These are phyloP conservation scores for Populus nigra DNA, from an alignment of 345 rosid genomes.

Conservation along the genomic window DNA sequence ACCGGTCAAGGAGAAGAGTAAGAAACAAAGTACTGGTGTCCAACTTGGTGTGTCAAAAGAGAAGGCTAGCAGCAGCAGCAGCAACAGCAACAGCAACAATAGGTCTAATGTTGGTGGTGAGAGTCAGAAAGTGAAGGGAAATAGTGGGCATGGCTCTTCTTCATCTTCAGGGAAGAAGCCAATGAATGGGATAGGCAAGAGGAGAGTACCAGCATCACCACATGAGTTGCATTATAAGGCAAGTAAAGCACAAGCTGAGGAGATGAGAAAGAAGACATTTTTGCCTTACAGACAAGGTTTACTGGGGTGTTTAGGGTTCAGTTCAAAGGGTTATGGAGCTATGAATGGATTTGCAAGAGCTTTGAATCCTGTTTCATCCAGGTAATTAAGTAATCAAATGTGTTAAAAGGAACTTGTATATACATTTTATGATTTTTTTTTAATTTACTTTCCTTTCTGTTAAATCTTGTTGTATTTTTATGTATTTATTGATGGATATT, in stretches of 20 bases:
- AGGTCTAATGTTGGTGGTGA: constrained; percentile 14
- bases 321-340: constrained; percentile 92
- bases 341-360: constrained; percentile 86
- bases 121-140: constrained; percentile 18
- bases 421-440: constrained; percentile 9
- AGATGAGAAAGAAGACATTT: constrained; percentile 91
- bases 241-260: constrained; percentile 91
- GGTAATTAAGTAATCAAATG: constrained; percentile 33
- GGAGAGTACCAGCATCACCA: constrained; percentile 70
- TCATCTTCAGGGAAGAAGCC: constrained; percentile 37
- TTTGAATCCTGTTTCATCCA: constrained; percentile 86
- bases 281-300: constrained; percentile 93
- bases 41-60: constrained; percentile 23
- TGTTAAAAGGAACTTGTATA: constrained; percentile 17
- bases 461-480: background rate
- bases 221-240: constrained; percentile 92
- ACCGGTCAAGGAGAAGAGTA: constrained; percentile 58
- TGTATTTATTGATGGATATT: constrained; percentile 9
- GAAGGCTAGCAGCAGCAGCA: constrained; percentile 3
- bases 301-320: constrained; percentile 94
- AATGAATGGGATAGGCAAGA: constrained; percentile 54
- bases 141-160: constrained; percentile 11
- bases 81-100: background rate
- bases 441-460: background rate
- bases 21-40: background rate